Conservation (phyloP, 1,284 basidiomycete genomes). For the Rhizoctonia solani region DNA sequence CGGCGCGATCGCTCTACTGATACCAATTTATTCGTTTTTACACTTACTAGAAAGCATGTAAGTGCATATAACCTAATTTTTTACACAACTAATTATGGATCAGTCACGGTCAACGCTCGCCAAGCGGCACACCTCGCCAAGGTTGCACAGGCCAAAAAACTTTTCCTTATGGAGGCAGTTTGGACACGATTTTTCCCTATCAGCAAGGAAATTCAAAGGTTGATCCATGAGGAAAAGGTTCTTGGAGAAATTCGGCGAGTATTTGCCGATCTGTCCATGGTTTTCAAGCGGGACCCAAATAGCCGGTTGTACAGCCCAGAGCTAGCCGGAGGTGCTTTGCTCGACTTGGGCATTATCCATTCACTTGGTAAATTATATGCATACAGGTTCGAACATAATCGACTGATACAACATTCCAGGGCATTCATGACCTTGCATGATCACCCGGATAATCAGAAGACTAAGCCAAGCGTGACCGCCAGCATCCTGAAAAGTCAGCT, state of each 20-base stretch:
- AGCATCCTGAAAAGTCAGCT: slow-evolving; percentile 47
- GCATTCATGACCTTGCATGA: slow-evolving; percentile 77
- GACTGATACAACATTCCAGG: slow-evolving; percentile 46
- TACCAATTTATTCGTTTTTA: slow-evolving; percentile 50
- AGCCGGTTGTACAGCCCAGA: slow-evolving; percentile 69
- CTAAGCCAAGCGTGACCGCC: slow-evolving; percentile 51
- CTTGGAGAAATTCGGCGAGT: slow-evolving; percentile 68
- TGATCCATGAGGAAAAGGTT: slow-evolving; percentile 59
- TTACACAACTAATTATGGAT: background rate
- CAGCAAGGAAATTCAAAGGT: slow-evolving; percentile 63
- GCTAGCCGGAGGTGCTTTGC: slow-evolving; percentile 81
- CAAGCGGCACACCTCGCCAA: slow-evolving; percentile 52
- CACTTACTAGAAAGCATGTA: slow-evolving; percentile 43
- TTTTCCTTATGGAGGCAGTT: slow-evolving; percentile 90
- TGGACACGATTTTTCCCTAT: slow-evolving; percentile 82
- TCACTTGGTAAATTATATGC: slow-evolving; percentile 50
- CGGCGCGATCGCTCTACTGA: slow-evolving; percentile 57
- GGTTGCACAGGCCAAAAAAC: slow-evolving; percentile 69
- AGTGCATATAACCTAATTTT: slow-evolving; percentile 56
- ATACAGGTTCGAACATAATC: background rate
- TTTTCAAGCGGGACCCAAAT: slow-evolving; percentile 11
- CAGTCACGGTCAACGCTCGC: slow-evolving; percentile 51
- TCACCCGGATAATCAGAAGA: slow-evolving; percentile 66
- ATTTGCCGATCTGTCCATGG: slow-evolving; percentile 26
- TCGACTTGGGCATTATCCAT: slow-evolving; percentile 68